Evolutionary conservation across 768 basidiomycete species (phyloP), one percentile per base, ranked within the genome.

Genomic region (Pleurotus cornucopiae): DNA sequence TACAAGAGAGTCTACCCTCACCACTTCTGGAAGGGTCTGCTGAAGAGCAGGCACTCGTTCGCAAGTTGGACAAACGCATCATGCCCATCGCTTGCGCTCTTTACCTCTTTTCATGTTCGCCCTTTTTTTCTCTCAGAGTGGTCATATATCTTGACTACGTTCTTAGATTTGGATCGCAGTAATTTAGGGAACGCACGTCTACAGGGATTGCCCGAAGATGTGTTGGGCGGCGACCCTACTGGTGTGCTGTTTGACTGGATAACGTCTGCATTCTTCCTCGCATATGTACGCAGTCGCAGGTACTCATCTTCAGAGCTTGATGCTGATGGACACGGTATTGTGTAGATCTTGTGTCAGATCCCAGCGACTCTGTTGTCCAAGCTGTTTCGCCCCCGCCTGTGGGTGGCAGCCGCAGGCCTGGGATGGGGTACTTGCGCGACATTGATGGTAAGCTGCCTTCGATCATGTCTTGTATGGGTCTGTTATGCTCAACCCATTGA

Each of bases 181-280:
- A 91, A 91, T 64, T 64, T 91, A 44, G 90, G 89, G 13, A 91
- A 92, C 65, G 90, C 90, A 43, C 79, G 89, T 52, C 72, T 91
- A 39, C 87, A 87, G 69, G 85, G 87, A 11, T 69, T 92, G 7
- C 79, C 85, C 2, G 65, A 80, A 43, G 86, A 91, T 58, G 70
- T 74, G 7, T 79, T 91, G 9, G 77, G 76, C 11, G 88, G 88
- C 4, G 89, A 91, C 62, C 78, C 79, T 5, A 84, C 82, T 0
- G 88, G 89, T 0, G 60, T 75, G 20, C 73, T 83, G 16, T 91
- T 88, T 63, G 88, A 88, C 64, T 90, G 88, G 89, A 69, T 89
- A 40, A 87, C 85, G 55, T 85, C 88, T 1, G 76, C 78, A 6
- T 92, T 91, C 71, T 91, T 85, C 71, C 83, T 91, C 68, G 82